phyloP scores from a whole-genome alignment of 352 stramenopile species.

The Blastocystis sp. region DNA sequence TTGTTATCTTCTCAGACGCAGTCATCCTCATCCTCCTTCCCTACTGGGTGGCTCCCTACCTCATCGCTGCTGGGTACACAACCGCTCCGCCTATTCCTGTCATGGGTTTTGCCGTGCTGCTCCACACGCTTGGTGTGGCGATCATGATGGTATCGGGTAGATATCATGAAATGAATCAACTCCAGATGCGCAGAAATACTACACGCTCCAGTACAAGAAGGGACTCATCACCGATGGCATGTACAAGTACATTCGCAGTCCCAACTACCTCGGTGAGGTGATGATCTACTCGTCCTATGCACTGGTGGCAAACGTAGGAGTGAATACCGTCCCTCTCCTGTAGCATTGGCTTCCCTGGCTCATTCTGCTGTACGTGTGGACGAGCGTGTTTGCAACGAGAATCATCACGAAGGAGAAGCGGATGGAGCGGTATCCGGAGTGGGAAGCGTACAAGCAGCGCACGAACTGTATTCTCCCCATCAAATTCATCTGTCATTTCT shows the following conservation, averaged over 20 bases:
- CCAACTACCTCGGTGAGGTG: constrained; percentile 36
- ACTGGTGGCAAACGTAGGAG: not conserved
- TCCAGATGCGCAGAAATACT: constrained; percentile 49
- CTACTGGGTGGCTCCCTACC: constrained; percentile 39
- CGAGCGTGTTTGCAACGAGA: constrained; percentile 6
- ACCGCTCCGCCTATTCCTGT: not conserved
- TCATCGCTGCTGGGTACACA: constrained; percentile 29
- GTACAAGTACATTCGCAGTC: constrained; percentile 45
- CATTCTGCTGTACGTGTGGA: constrained; percentile 44
- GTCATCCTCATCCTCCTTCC: constrained; percentile 38
- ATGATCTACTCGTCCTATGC: constrained; percentile 47
- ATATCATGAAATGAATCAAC: not conserved
- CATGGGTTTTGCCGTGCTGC: not conserved
- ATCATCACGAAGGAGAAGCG: constrained; percentile 44
- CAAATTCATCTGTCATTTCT: constrained; percentile 41
- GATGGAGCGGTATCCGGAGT: constrained; percentile 43
- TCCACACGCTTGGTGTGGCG: constrained; percentile 18
- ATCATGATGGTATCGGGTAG: constrained; percentile 45
- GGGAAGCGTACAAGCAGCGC: not conserved
- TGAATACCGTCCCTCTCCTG: not conserved
- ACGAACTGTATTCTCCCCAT: constrained; percentile 38
- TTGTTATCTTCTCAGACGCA: not conserved
- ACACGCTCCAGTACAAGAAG: constrained; percentile 46
- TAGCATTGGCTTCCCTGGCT: constrained; percentile 49
- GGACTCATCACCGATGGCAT: constrained; percentile 29